These are phyloP conservation scores for Fraxinus velutina DNA, from an alignment of 305 asterid species.

Conservation along the genomic window DNA sequence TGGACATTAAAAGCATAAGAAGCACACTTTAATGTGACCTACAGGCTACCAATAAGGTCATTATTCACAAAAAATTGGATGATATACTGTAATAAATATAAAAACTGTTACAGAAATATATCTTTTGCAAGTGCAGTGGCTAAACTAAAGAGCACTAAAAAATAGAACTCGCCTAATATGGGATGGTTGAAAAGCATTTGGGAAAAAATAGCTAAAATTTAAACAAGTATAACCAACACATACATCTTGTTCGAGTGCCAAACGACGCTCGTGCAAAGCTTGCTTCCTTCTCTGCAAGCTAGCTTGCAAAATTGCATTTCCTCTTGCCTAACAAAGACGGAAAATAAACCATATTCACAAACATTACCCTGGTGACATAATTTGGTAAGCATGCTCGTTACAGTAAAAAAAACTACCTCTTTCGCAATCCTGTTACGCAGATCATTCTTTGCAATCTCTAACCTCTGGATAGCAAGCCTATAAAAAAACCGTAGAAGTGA, in stretches of 20 bases:
- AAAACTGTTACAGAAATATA: background rate
- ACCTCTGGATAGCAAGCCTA: slow-evolving; percentile 97
- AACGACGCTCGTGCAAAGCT: slow-evolving; percentile 95
- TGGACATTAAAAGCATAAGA: background rate
- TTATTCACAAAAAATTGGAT: background rate
- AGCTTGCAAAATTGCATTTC: slow-evolving; percentile 95
- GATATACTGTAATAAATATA: background rate
- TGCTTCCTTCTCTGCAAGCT: slow-evolving; percentile 99
- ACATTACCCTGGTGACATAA: background rate
- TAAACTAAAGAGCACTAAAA: background rate
- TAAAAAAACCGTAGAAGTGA: slow-evolving; percentile 27
- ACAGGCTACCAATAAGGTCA: background rate
- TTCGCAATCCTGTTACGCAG: slow-evolving; percentile 87
- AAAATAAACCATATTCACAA: slow-evolving; percentile 23
- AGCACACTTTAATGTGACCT: background rate
- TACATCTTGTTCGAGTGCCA: slow-evolving; percentile 99
- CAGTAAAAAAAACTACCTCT: slow-evolving; percentile 50
- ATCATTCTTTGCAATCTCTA: slow-evolving; percentile 88
- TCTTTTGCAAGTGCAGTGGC: background rate
- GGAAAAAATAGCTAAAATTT: background rate
- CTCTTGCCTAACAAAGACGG: slow-evolving; percentile 67
- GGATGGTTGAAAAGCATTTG: background rate
- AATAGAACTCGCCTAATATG: background rate
- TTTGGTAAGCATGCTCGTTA: background rate
- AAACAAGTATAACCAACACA: slow-evolving; percentile 17